phyloP scores from a whole-genome alignment of 176 grass and related monocot genomes.

The Thinopyrum elongatum region DNA sequence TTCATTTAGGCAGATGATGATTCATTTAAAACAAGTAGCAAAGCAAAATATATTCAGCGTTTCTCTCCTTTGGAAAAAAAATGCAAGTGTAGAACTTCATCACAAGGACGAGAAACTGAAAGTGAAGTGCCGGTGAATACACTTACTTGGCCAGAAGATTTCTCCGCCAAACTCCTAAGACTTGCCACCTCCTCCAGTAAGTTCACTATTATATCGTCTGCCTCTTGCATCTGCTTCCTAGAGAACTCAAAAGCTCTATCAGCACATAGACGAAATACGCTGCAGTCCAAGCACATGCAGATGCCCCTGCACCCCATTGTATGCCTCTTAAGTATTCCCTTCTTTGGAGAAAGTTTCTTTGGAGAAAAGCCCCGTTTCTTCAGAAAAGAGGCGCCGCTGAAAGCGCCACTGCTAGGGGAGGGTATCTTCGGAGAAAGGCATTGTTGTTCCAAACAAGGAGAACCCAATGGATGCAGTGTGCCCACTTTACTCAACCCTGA shows the following conservation, averaged over 20 bases:
- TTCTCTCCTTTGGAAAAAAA: too few relatives aligned
- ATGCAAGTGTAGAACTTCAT: background rate
- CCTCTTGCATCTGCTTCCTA: conserved; percentile 80
- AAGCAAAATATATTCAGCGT: too few relatives aligned
- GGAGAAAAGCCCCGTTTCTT: conserved; percentile 35
- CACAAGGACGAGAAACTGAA: background rate
- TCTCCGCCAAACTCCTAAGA: conserved; percentile 58
- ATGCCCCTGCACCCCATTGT: conserved; percentile 66
- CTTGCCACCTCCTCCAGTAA: conserved; percentile 61
- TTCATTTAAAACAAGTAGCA: too few relatives aligned
- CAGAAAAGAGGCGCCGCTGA: background rate
- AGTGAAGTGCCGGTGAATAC: background rate
- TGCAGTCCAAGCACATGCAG: conserved; percentile 88
- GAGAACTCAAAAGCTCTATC: conserved; percentile 85
- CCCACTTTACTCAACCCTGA: conserved; percentile 2
- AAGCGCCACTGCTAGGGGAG: conserved; percentile 10
- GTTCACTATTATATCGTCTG: conserved; percentile 71
- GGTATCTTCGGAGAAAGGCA: conserved; percentile 38
- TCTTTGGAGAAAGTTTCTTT: conserved; percentile 51
- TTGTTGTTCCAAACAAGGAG: conserved; percentile 29
- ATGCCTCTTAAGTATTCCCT: conserved; percentile 68
- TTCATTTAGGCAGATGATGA: too few relatives aligned
- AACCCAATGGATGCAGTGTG: background rate
- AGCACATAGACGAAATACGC: conserved; percentile 57
- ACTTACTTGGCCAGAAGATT: conserved; percentile 59